phyloP scores from a whole-genome alignment of 2,329 filamentous ascomycete genomes.

The Cercospora sp. region DNA sequence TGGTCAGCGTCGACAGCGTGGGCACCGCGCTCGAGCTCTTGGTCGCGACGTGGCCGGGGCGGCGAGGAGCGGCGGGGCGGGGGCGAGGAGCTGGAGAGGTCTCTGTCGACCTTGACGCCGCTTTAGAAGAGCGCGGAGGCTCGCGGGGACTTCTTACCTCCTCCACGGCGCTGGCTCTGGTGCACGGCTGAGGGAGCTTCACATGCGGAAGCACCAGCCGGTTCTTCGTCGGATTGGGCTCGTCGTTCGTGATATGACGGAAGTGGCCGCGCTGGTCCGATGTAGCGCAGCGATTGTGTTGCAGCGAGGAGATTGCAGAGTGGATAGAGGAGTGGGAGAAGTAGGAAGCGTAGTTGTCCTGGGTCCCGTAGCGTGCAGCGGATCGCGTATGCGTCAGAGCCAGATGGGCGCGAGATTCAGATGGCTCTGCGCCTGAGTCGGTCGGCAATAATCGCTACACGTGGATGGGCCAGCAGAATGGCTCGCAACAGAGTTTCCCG shows the following conservation, averaged over 20 bases:
- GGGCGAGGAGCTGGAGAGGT: background rate
- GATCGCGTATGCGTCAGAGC: background rate
- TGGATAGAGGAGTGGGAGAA: background rate
- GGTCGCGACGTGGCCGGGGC: constrained; percentile 34
- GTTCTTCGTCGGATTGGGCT: constrained; percentile 18
- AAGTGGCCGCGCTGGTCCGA: background rate
- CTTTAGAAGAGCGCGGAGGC: constrained; percentile 18
- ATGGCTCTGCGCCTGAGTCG: background rate
- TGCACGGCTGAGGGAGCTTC: constrained; percentile 18
- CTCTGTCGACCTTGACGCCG: constrained; percentile 12
- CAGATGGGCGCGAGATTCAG: background rate
- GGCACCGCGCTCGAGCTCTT: constrained; percentile 49
- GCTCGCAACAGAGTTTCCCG: constrained; percentile 2
- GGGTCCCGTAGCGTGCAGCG: background rate
- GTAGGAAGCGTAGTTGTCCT: background rate
- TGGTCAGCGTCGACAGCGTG: constrained; percentile 41
- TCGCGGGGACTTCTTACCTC: constrained; percentile 20
- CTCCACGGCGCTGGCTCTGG: constrained; percentile 14
- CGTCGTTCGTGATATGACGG: constrained; percentile 11
- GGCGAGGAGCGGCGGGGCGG: constrained; percentile 14
- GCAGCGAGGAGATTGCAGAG: background rate
- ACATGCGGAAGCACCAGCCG: constrained; percentile 24
- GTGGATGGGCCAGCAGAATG: background rate
- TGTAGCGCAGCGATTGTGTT: background rate
- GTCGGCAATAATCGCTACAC: constrained; percentile 3